Evolutionary conservation across 495 filamentous ascomycete species (phyloP).

Genomic region (Diplogelasinospora grovesii): DNA sequence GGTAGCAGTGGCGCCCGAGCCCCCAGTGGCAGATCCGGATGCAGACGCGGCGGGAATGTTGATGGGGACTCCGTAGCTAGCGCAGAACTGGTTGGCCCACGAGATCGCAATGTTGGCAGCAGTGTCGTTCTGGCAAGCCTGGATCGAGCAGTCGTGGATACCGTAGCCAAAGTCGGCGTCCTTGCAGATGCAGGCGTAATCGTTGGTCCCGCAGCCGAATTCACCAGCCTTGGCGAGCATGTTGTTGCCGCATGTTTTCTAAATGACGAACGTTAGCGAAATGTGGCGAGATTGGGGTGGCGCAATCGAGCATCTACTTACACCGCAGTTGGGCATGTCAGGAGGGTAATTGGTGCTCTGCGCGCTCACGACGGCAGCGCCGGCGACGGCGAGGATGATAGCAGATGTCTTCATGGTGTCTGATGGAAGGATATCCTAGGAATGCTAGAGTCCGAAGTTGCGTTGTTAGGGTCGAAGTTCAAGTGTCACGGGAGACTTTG

Average conservation of each 20-base stretch:
- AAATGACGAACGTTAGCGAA: too few relatives aligned
- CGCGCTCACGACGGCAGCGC: slow-evolving; percentile 24
- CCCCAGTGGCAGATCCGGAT: background rate
- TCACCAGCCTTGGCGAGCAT: slow-evolving; percentile 57
- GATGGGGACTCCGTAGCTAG: slow-evolving; percentile 11
- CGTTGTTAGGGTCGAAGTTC: slow-evolving; percentile 4
- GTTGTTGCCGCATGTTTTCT: slow-evolving; percentile 68
- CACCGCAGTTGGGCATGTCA: slow-evolving; percentile 31
- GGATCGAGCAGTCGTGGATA: slow-evolving; percentile 68
- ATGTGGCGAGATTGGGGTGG: slow-evolving; percentile 4
- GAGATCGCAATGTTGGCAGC: slow-evolving; percentile 23
- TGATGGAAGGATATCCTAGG: slow-evolving; percentile 1
- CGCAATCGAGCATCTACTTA: slow-evolving; percentile 34
- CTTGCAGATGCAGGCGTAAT: slow-evolving; percentile 65
- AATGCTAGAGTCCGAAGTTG: too few relatives aligned
- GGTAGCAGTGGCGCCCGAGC: background rate
- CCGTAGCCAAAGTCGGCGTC: slow-evolving; percentile 63
- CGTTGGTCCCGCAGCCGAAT: slow-evolving; percentile 52
- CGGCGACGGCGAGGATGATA: slow-evolving; percentile 23
- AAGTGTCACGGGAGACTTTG: background rate
- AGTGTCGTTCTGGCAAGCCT: slow-evolving; percentile 50
- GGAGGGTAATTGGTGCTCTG: slow-evolving; percentile 20
- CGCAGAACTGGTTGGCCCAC: slow-evolving; percentile 31
- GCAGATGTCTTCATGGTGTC: slow-evolving; percentile 32
- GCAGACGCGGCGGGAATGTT: slow-evolving; percentile 5